Base-by-base conservation (phyloP, 1,284 basidiomycete genomes). In the Microbotryum violaceum region DNA sequence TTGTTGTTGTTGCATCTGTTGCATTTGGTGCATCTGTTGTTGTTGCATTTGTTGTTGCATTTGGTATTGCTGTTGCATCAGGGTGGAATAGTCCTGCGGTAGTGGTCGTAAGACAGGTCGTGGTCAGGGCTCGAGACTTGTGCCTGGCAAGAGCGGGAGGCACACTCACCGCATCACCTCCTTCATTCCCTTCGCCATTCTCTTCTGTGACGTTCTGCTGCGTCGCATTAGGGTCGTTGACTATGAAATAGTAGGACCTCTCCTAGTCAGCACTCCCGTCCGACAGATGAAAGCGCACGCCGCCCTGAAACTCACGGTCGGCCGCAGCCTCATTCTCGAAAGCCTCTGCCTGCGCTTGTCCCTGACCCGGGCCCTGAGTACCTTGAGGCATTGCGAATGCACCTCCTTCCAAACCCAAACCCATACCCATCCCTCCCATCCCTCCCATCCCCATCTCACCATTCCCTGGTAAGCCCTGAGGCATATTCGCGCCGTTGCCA, bases 381-480 rank as follows among this genome's bases (percentile, higher is more conserved):
- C 61, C 48, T 53, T 53, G 23, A 48, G 50, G 3, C 46, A 46
- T 50, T 44, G 49, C 45, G 58, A 42, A 42, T 10, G 14, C 37
- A 42, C 37, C 62, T 54, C 68, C 68, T 60, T 72, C 72, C 62
- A 74, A 75, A 14, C 71, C 71, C 54, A 76, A 75, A 71, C 71
- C 71, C 57, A 71, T 69, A 54, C 72, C 70, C 70, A 69, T 59
- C 31, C 69, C 63, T 23, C 70, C 69, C 66, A 74, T 68, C 23
- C 68, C 68, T 65, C 71, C 80, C 81, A 83, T 84, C 60, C 76
- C 69, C 23, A 62, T 68, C 59, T 70, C 76, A 67, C 54, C 63
- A 70, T 58, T 77, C 16, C 76, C 79, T 73, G 80, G 82, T 78
- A 80, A 81, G 60, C 77, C 78, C 66, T 76, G 76, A 64, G 71